A percentile compares a stretch with the other conserved stretches of the same genome.
These are phyloP conservation scores for Rutidosis leptorrhynchoides DNA, from an alignment of 129 eudicot genomes.

Conservation along the genomic window DNA sequence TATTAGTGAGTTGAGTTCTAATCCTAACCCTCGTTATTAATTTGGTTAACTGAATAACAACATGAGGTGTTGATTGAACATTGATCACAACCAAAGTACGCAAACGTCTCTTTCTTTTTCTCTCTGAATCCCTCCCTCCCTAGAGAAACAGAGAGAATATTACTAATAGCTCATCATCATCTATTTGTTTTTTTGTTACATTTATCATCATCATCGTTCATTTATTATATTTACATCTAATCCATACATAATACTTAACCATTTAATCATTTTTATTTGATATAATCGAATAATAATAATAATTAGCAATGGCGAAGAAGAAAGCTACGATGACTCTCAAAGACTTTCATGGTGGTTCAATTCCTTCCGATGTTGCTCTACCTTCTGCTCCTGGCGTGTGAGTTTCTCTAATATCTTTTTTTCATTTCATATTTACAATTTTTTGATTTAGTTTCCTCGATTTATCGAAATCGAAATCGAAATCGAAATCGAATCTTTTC, in stretches of 20 bases:
- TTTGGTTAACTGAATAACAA: too few relatives aligned
- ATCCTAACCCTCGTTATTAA: too few relatives aligned
- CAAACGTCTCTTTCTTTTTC: slow-evolving; percentile 26
- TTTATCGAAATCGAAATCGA: slow-evolving; percentile 2
- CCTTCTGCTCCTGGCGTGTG: slow-evolving; percentile 98
- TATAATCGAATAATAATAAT: neutral
- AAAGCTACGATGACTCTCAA: slow-evolving; percentile 96
- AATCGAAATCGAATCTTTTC: slow-evolving; percentile 10
- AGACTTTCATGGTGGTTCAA: slow-evolving; percentile 96
- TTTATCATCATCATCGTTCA: slow-evolving; percentile 5
- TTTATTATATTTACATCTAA: neutral
- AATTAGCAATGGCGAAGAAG: slow-evolving; percentile 76
- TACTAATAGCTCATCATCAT: slow-evolving; percentile 1
- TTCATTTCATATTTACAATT: neutral
- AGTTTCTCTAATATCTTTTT: slow-evolving; percentile 19
- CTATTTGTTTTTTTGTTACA: neutral
- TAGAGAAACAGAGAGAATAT: slow-evolving; percentile 28
- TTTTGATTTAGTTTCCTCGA: neutral
- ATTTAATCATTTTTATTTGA: neutral
- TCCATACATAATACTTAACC: too few relatives aligned
- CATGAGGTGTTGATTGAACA: too few relatives aligned
- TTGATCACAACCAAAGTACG: too few relatives aligned
- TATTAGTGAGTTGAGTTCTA: too few relatives aligned
- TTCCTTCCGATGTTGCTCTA: slow-evolving; percentile 89
- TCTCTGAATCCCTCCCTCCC: slow-evolving; percentile 23